A percentile compares a stretch with the other conserved stretches of the same genome.
Evolutionary conservation across 1,284 basidiomycete genomes (phyloP).

Genomic region (Xerocomus nothofagi): DNA sequence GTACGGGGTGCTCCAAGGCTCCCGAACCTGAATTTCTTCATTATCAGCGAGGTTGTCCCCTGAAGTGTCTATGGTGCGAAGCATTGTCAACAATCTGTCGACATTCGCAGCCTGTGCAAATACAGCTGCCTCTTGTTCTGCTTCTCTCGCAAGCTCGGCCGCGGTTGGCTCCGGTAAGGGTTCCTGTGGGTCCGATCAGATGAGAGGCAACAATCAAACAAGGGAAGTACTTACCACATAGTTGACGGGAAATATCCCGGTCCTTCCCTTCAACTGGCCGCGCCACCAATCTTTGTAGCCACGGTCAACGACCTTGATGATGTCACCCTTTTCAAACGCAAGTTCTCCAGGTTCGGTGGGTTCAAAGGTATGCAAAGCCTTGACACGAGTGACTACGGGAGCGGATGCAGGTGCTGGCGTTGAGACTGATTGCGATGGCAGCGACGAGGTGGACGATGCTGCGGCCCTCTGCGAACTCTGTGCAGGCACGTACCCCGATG

Average conservation of each 20-base stretch:
- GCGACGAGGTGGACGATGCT: constrained; percentile 28
- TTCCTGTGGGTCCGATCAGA: constrained; percentile 54
- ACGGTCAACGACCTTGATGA: constrained; percentile 95
- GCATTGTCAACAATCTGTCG: constrained; percentile 81
- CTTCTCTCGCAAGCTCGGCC: constrained; percentile 79
- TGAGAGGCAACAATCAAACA: background rate
- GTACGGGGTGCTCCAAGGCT: background rate
- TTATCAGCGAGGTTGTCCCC: constrained; percentile 90
- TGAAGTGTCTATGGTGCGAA: constrained; percentile 74
- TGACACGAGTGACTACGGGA: constrained; percentile 75
- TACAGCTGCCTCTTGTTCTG: constrained; percentile 86
- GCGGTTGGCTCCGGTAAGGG: constrained; percentile 84
- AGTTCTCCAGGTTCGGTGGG: constrained; percentile 91
- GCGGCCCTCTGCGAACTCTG: constrained; percentile 34
- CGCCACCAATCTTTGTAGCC: constrained; percentile 99
- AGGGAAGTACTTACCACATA: constrained; percentile 72
- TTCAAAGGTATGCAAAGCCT: constrained; percentile 89
- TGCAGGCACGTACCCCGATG: constrained; percentile 48
- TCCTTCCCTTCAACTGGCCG: constrained; percentile 88
- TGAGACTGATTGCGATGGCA: constrained; percentile 20
- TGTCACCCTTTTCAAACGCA: constrained; percentile 89
- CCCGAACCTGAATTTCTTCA: constrained; percentile 84
- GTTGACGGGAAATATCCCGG: constrained; percentile 98
- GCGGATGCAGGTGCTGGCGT: constrained; percentile 25
- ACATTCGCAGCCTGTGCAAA: constrained; percentile 86